Conservation (phyloP, 2,329 filamentous ascomycete species). For the Capronia americana region DNA sequence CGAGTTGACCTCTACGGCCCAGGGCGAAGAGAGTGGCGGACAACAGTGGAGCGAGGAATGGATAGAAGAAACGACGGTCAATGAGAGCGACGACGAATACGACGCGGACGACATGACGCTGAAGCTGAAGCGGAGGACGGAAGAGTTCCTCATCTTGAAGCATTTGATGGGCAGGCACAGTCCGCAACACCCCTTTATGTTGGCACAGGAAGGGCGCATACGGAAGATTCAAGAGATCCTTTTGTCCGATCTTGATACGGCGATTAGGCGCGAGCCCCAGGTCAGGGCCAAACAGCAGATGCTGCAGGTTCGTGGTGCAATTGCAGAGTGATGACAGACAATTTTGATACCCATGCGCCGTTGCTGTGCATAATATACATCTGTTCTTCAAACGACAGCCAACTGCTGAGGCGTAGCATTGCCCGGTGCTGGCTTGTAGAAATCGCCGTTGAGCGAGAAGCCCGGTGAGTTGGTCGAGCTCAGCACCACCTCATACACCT, state of each 20-base stretch:
- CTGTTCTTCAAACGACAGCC: conserved; percentile 39
- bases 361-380: conserved; percentile 41
- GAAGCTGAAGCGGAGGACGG: conserved; percentile 56
- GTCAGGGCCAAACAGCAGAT: conserved; percentile 42
- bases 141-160: conserved; percentile 64
- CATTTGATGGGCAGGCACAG: conserved; percentile 60
- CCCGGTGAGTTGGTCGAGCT: conserved; percentile 88
- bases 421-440: conserved; percentile 47
- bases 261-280: conserved; percentile 62
- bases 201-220: conserved; percentile 62
- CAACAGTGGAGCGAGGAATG: conserved; percentile 47
- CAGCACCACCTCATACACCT: conserved; percentile 75
- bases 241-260: conserved; percentile 68
- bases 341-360: conserved; percentile 18
- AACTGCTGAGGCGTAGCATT: conserved; percentile 28
- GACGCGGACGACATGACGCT: conserved; percentile 43
- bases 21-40: conserved; percentile 40
- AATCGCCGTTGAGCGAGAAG: conserved; percentile 82
- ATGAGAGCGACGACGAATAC: conserved; percentile 46
- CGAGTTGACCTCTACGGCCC: conserved; percentile 33
- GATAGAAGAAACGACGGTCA: conserved; percentile 42
- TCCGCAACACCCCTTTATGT: conserved; percentile 67
- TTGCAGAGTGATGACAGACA: conserved; percentile 27
- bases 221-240: conserved; percentile 66
- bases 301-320: conserved; percentile 27